phyloP scores from a whole-genome alignment of 176 grass and related monocot species.

The Microstegium vimineum region DNA sequence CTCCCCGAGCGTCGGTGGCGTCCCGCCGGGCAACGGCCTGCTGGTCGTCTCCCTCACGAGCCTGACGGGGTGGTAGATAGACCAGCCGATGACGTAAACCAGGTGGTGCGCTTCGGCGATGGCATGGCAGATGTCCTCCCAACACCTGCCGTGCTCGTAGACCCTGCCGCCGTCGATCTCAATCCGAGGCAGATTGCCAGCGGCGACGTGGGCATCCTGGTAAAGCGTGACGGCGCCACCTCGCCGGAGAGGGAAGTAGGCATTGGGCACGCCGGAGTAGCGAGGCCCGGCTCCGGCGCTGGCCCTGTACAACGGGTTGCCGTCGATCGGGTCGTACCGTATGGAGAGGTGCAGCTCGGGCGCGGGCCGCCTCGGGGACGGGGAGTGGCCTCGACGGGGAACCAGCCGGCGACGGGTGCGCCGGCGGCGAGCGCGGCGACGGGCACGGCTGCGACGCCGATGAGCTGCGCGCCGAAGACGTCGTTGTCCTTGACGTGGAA shows the following conservation, averaged over 20 bases:
- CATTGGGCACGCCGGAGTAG: slow-evolving; percentile 49
- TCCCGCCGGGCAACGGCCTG: slow-evolving; percentile 39
- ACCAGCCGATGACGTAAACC: slow-evolving; percentile 70
- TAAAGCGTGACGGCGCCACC: slow-evolving; percentile 53
- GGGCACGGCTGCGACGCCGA: slow-evolving; percentile 46
- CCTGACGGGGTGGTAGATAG: slow-evolving; percentile 52
- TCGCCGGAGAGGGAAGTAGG: slow-evolving; percentile 58
- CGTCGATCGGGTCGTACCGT: slow-evolving; percentile 29
- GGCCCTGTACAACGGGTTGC: slow-evolving; percentile 36
- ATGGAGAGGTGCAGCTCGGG: slow-evolving; percentile 50
- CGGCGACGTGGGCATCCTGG: slow-evolving; percentile 65
- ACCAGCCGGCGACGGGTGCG: slow-evolving; percentile 37
- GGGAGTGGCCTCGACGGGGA: slow-evolving; percentile 20
- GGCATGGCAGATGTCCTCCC: slow-evolving; percentile 76
- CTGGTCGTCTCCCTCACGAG: slow-evolving; percentile 57
- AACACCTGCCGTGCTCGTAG: slow-evolving; percentile 53
- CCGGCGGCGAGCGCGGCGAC: slow-evolving; percentile 31
- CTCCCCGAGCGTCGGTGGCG: slow-evolving; percentile 47
- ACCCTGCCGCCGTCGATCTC: slow-evolving; percentile 38
- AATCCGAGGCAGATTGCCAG: slow-evolving; percentile 32
- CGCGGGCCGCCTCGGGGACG: neutral
- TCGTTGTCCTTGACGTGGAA: slow-evolving; percentile 79
- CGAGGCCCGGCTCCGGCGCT: slow-evolving; percentile 34
- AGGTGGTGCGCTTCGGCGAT: slow-evolving; percentile 68
- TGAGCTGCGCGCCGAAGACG: slow-evolving; percentile 69